Evolutionary conservation across 805 yeast genomes (phyloP).

Genomic region (Zygotorulaspora chibaensis): DNA sequence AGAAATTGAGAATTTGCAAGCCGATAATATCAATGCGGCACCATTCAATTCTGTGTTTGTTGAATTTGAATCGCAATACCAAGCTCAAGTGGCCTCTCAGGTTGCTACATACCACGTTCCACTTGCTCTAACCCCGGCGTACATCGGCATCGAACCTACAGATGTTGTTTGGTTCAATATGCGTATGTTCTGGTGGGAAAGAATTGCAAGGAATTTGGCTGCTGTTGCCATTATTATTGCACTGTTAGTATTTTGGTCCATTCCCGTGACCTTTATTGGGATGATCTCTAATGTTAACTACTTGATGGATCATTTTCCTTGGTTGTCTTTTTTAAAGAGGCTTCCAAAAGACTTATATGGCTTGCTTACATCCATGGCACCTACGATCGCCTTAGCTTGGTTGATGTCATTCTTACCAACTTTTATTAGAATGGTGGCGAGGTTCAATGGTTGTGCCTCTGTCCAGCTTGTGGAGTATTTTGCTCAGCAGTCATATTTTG

Average conservation of each 20-base stretch:
- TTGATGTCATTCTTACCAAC: slow-evolving; percentile 66
- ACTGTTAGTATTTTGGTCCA: slow-evolving; percentile 62
- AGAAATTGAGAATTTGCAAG: slow-evolving; percentile 55
- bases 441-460: slow-evolving; percentile 54
- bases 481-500: slow-evolving; percentile 66
- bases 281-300: slow-evolving; percentile 62
- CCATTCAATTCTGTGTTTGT: slow-evolving; percentile 81
- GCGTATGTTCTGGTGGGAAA: slow-evolving; percentile 80
- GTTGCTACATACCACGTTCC: slow-evolving; percentile 62
- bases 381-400: slow-evolving; percentile 60
- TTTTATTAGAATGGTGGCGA: slow-evolving; percentile 60
- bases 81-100: slow-evolving; percentile 70
- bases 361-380: slow-evolving; percentile 62
- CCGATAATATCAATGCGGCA: slow-evolving; percentile 40
- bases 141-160: slow-evolving; percentile 57
- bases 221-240: slow-evolving; percentile 54
- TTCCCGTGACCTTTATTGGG: slow-evolving; percentile 79
- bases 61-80: slow-evolving; percentile 71
- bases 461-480: slow-evolving; percentile 54
- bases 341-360: slow-evolving; percentile 56
- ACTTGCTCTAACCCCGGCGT: slow-evolving; percentile 54
- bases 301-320: slow-evolving; percentile 52
- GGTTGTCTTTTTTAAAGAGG: slow-evolving; percentile 52
- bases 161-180: slow-evolving; percentile 68
- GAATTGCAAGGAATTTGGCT: slow-evolving; percentile 48